A percentile compares a stretch with the other conserved stretches of the same genome.
These are phyloP conservation scores for Paramecium caudatum DNA, from an alignment of 73 alveolate species.

Conservation along the genomic window DNA sequence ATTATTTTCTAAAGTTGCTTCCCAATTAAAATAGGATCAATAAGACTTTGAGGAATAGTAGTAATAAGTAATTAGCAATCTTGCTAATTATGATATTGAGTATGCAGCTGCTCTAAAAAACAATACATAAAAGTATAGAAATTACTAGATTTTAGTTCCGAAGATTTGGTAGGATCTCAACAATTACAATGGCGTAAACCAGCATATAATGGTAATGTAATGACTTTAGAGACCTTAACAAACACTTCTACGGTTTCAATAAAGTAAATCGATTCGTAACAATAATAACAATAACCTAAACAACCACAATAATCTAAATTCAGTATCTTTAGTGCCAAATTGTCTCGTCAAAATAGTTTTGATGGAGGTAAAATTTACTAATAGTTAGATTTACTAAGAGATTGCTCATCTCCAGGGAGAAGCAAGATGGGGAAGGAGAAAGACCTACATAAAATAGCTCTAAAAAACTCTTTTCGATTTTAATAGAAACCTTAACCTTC, in stretches of 20 bases:
- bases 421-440: not conserved
- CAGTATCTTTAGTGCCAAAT: constrained; percentile 46
- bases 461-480: constrained; percentile 51
- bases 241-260: constrained; percentile 69
- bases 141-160: constrained; percentile 50
- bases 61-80: constrained; percentile 30
- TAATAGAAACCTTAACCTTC: not conserved
- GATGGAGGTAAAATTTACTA: constrained; percentile 25
- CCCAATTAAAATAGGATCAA: not conserved
- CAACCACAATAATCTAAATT: constrained; percentile 56
- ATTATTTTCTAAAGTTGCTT: constrained; percentile 15
- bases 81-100: constrained; percentile 72
- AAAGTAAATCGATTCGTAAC: constrained; percentile 44
- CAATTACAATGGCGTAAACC: constrained; percentile 67
- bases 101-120: constrained; percentile 48
- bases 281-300: not conserved
- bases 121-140: constrained; percentile 24
- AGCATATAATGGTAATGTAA: constrained; percentile 71
- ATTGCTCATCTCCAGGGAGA: constrained; percentile 65
- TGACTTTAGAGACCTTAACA: constrained; percentile 72
- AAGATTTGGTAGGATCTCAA: constrained; percentile 71
- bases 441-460: constrained; percentile 60
- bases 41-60: constrained; percentile 46
- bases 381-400: constrained; percentile 31
- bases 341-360: constrained; percentile 21